Percentiles rank a stretch among this genome's conserved stretches.
Conservation (phyloP, 257 asterid species). For the Cynanchum wilfordii region DNA sequence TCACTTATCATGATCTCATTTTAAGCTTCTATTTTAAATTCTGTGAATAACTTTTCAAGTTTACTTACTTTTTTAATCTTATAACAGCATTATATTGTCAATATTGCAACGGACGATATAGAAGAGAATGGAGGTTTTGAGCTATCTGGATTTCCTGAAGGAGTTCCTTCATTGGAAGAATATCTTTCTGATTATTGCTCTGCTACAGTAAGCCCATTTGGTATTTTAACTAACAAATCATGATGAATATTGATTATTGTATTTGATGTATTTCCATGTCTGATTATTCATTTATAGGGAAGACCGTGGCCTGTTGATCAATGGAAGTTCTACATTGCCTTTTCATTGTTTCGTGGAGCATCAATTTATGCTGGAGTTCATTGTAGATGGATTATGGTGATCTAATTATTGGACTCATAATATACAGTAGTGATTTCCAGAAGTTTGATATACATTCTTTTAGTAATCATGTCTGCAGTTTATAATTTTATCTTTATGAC, state of each 20-base stretch:
- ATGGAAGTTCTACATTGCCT: slow-evolving; percentile 91
- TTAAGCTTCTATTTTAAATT: not conserved
- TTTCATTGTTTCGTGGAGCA: slow-evolving; percentile 88
- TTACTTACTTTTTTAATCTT: slow-evolving; percentile 18
- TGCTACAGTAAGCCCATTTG: slow-evolving; percentile 55
- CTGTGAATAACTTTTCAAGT: not conserved
- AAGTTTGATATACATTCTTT: slow-evolving; percentile 1
- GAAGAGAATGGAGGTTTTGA: slow-evolving; percentile 60
- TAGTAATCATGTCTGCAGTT: not conserved
- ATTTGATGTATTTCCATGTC: not conserved
- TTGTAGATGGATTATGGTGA: slow-evolving; percentile 81
- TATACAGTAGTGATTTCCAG: slow-evolving; percentile 3
- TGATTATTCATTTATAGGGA: slow-evolving; percentile 46
- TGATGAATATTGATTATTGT: not conserved
- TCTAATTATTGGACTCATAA: slow-evolving; percentile 12
- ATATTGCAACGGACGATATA: slow-evolving; percentile 42
- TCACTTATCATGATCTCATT: not conserved
- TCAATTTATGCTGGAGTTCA: slow-evolving; percentile 89
- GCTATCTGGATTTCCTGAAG: slow-evolving; percentile 60
- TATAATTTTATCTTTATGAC: slow-evolving; percentile 9
- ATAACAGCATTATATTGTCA: slow-evolving; percentile 68
- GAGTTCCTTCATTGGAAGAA: slow-evolving; percentile 69
- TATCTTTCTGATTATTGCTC: slow-evolving; percentile 79
- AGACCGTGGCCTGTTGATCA: slow-evolving; percentile 80
- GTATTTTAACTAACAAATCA: not conserved